These are phyloP conservation scores for Chaetothyriales sp. DNA, from an alignment of 2,329 filamentous ascomycete species.

Conservation along the genomic window DNA sequence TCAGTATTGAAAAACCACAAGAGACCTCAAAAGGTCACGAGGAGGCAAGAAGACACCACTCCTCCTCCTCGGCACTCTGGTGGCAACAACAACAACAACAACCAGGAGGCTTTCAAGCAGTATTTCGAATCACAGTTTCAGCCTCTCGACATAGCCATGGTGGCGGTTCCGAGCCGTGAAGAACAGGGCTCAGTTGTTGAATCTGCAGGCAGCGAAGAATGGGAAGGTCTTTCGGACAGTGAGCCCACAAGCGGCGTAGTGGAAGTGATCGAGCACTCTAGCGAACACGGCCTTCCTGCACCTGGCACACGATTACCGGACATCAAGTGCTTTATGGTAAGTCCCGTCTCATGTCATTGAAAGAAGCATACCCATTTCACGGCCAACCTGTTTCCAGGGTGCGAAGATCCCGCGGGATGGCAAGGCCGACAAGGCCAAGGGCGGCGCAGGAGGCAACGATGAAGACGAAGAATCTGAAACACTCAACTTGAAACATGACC, in stretches of 20 bases:
- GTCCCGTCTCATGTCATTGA: slow-evolving; percentile 3
- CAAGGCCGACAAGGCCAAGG: slow-evolving; percentile 1
- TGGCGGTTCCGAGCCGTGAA: neutral
- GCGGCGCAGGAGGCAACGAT: slow-evolving; percentile 11
- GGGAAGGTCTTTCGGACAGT: neutral
- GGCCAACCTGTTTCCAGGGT: slow-evolving; percentile 3
- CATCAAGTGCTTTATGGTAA: slow-evolving; percentile 64
- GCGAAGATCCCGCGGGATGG: slow-evolving; percentile 3
- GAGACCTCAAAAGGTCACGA: neutral
- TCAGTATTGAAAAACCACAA: neutral
- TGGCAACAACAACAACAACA: neutral
- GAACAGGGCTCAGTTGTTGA: neutral
- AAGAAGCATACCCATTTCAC: slow-evolving; percentile 5
- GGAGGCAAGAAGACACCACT: neutral
- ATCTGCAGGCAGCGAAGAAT: neutral
- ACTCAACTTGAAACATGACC: slow-evolving; percentile 70
- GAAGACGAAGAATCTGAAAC: slow-evolving; percentile 38
- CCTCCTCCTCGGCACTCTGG: neutral
- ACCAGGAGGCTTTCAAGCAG: neutral
- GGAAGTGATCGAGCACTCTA: neutral
- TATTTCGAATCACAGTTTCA: neutral
- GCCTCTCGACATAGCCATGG: neutral
- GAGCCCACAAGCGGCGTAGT: neutral
- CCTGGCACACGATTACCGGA: slow-evolving; percentile 36
- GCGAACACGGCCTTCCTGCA: neutral